Evolutionary conservation across 208 protist genomes (phyloP).

Genomic region (Trichomonas gallinae): DNA sequence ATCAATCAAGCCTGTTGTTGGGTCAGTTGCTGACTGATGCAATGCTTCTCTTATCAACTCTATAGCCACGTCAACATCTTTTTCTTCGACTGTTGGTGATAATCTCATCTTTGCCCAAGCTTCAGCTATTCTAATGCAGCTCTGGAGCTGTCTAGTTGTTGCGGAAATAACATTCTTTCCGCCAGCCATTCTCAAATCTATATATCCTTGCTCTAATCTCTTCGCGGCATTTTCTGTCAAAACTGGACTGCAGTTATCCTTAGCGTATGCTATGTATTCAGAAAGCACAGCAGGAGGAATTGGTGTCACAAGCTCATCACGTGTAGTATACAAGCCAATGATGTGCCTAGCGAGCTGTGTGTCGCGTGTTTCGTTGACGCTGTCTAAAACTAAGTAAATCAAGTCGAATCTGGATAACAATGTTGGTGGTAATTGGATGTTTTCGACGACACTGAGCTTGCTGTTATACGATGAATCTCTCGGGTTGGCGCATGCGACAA

Average conservation of each 20-base stretch:
- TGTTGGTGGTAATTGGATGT: constrained; percentile 91
- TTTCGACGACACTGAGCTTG: constrained; percentile 82
- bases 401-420: constrained; percentile 93
- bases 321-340: constrained; percentile 65
- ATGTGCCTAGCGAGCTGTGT: constrained; percentile 79
- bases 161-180: constrained; percentile 74
- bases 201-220: constrained; percentile 66
- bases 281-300: constrained; percentile 19
- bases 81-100: not conserved
- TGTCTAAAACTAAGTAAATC: constrained; percentile 88
- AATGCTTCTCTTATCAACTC: constrained; percentile 34
- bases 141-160: constrained; percentile 92
- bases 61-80: constrained; percentile 37
- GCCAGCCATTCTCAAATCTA: constrained; percentile 42
- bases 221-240: constrained; percentile 50
- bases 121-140: constrained; percentile 77
- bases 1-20: constrained; percentile 41
- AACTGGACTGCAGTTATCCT: constrained; percentile 45
- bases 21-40: constrained; percentile 39
- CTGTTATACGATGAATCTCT: constrained; percentile 86
- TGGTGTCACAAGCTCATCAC: not conserved
- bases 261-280: constrained; percentile 59
- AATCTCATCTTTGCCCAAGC: constrained; percentile 40
- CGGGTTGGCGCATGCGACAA: constrained; percentile 97
- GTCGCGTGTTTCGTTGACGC: constrained; percentile 71